Evolutionary conservation across 129 eudicot species (phyloP), one percentile per base, ranked within the genome.

Genomic region (Cynara cardunculus): DNA sequence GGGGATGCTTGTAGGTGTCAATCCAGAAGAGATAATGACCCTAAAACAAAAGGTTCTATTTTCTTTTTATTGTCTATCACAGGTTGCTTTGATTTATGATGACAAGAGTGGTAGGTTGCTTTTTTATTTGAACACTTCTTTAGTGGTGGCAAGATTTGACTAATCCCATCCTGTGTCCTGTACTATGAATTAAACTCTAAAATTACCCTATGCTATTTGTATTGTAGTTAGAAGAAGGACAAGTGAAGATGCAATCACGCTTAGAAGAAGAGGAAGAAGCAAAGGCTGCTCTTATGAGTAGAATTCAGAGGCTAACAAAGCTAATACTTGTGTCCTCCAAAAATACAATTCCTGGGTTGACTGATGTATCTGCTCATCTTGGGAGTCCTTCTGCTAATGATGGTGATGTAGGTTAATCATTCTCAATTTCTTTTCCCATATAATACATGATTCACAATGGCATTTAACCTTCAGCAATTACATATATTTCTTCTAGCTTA

Each of bases 211-310:
- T 76, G 49, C n/a, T 80, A 71, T 75, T 66, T 82, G 61, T 74
- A 65, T 44, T 30, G 67, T 78, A 96, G 99, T 85, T 96, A 78
- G 99, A 96, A 91, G 97, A 96, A 91, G 99, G 98, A 41, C 99
- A 96, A 89, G 92, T 91, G 77, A 96, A 93, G 89, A 92, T 96
- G 99, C 98, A 93, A 76, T 93, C 99, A 64, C 87, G 99, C 71
- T 84, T 96, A 78, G 99, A 96, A 84, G 99, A 96, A 85, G 99
- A 96, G 86, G 99, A 96, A 86, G 99, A 96, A 85, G 99, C 97
- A 22, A 96, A 96, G 87, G 97, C 98, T 81, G 99, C 99, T 80
- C 87, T 96, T 37, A 92, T 96, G 98, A 96, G 99, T 83, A 84
- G 99, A 85, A 96, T 96, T 75, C 99, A 96, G 85, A 88, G 99